phyloP scores from a whole-genome alignment of 2,329 filamentous ascomycete species.

The Albifimbria verrucaria region DNA sequence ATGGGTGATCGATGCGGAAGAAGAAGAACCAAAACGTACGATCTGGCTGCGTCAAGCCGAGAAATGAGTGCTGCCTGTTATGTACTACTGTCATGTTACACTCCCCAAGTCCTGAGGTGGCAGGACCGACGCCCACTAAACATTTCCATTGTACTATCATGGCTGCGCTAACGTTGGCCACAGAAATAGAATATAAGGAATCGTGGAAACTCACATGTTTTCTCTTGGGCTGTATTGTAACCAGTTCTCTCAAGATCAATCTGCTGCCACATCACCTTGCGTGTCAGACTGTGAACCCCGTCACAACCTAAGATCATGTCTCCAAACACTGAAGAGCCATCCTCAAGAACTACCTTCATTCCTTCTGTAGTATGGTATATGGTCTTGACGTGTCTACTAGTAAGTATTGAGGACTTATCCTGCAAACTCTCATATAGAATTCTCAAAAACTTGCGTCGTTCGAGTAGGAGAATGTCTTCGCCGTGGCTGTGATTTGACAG shows the following conservation, averaged over 20 bases:
- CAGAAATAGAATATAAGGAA: background rate
- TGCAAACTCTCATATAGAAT: slow-evolving; percentile 11
- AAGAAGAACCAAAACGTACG: slow-evolving; percentile 12
- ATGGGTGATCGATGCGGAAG: slow-evolving; percentile 14
- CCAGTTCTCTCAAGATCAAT: slow-evolving; percentile 9
- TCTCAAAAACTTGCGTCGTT: slow-evolving; percentile 2
- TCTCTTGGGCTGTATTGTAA: slow-evolving; percentile 13
- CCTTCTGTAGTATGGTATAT: no score
- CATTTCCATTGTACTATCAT: slow-evolving; percentile 12
- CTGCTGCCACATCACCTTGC: slow-evolving; percentile 19
- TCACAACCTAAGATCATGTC: slow-evolving; percentile 39
- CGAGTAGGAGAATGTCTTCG: background rate
- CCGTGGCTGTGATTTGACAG: background rate
- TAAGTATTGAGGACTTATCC: slow-evolving; percentile 8
- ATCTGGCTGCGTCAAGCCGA: slow-evolving; percentile 5
- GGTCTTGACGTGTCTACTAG: background rate
- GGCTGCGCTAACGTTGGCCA: slow-evolving; percentile 2
- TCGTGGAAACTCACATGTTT: slow-evolving; percentile 7
- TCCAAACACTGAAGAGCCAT: slow-evolving; percentile 29
- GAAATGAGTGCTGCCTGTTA: slow-evolving; percentile 22
- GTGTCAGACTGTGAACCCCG: slow-evolving; percentile 33
- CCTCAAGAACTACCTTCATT: slow-evolving; percentile 27
- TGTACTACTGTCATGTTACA: slow-evolving; percentile 8
- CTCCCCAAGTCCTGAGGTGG: slow-evolving; percentile 8
- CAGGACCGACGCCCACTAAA: slow-evolving; percentile 7